Base-by-base conservation (phyloP, 2,329 filamentous ascomycete genomes). In the Periconia sp. region DNA sequence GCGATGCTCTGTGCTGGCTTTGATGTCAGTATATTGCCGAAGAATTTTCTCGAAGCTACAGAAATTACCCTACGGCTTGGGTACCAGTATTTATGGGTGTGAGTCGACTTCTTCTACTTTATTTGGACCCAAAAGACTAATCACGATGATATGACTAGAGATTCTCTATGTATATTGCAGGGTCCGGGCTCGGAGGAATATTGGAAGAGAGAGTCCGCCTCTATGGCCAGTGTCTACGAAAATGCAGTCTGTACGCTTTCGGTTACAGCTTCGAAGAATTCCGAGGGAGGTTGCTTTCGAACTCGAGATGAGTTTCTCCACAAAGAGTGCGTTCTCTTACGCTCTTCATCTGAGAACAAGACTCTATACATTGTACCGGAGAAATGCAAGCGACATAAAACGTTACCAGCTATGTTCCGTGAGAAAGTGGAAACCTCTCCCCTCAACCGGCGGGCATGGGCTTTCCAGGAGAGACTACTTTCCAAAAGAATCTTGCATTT, bases 271-370 rank as follows among this genome's bases (percentile, higher is more conserved):
- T 37, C 45, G 14, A n/a, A 41, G 6, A 40, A 40, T 23, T 19
- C 30, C 7, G 17, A n/a, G 13, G 45, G 33, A n/a, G 45, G 45
- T 9, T 40, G 45, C n/a, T 37, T 47, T 20, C 17, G 30, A 15
- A 6, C 27, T 10, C 17, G 27, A 17, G 33, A 47, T 11, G n/a
- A 19, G 13, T 41, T 41, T 17, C 31, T 47, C 19, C 30, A 18
- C 3, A 5, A 33, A 18, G 33, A 19, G 15, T 9, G 31, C 10
- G 10, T 19, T 40, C 30, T 11, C 8, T 23, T 19, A 2, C 18
- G n/a, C n/a, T n/a, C n/a, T n/a, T n/a, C 10, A 41, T 1, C 9
- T 31, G 17, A 40, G 56, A 56, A 83, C 17, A 37, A 17, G 31
- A 33, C 8, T 33, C 14, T 33, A 14, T 33, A 8, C 31, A 33